Evolutionary conservation across 2,329 filamentous ascomycete species (phyloP).

Genomic region (Colletotrichum ledebouriae): DNA sequence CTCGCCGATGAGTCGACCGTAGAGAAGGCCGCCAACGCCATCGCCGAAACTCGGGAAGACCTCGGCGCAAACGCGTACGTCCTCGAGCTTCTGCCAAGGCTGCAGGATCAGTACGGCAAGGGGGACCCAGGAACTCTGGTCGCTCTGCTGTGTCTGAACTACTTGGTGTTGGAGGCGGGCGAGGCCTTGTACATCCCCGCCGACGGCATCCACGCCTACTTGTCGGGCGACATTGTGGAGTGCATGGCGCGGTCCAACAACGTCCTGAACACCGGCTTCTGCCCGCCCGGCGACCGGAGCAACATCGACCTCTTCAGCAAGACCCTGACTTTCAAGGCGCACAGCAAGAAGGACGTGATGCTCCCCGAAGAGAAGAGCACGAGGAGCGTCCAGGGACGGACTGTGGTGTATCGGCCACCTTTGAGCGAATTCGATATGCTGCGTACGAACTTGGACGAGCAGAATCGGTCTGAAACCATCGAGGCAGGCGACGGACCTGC

Average conservation of each 20-base stretch:
- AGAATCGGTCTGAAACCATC: slow-evolving; percentile 69
- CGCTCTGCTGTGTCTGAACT: slow-evolving; percentile 82
- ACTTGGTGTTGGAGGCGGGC: slow-evolving; percentile 73
- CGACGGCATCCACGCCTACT: slow-evolving; percentile 80
- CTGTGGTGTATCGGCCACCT: slow-evolving; percentile 73
- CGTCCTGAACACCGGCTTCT: slow-evolving; percentile 82
- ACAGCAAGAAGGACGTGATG: slow-evolving; percentile 68
- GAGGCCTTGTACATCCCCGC: slow-evolving; percentile 79
- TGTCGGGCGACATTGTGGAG: slow-evolving; percentile 81
- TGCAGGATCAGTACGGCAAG: slow-evolving; percentile 74
- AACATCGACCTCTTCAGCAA: slow-evolving; percentile 73
- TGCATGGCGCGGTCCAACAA: slow-evolving; percentile 84
- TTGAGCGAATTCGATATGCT: slow-evolving; percentile 81
- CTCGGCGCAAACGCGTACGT: slow-evolving; percentile 70
- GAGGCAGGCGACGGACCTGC: slow-evolving; percentile 70
- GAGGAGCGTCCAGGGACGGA: slow-evolving; percentile 69
- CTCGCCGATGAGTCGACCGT: slow-evolving; percentile 66
- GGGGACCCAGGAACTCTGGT: slow-evolving; percentile 77
- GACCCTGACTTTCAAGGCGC: slow-evolving; percentile 74
- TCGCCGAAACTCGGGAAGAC: slow-evolving; percentile 61
- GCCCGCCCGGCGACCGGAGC: slow-evolving; percentile 74
- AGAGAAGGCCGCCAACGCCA: slow-evolving; percentile 63
- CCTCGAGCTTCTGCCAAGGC: slow-evolving; percentile 72
- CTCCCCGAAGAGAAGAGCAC: slow-evolving; percentile 56
- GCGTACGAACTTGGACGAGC: slow-evolving; percentile 69